Evolutionary conservation across 192 early-diverging fungal species (phyloP), one percentile per base, ranked within the genome.

Genomic region (Coemansia sp.): DNA sequence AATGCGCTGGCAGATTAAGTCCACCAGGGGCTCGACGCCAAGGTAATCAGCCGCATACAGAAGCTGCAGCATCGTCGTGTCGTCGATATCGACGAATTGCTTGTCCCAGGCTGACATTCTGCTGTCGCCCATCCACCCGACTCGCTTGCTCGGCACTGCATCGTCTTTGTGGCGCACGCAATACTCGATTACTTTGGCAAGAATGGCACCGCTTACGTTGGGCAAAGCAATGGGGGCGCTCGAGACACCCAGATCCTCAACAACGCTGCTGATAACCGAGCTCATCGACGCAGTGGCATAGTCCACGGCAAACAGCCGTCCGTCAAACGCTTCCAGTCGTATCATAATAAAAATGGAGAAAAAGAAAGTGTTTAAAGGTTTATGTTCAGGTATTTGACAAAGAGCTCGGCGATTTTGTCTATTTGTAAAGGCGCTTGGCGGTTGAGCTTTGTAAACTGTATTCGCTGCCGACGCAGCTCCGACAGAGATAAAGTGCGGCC

Each of bases 301-400:
- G 51, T 83, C 82, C 16, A 87, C 82, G 14, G 64, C 71, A 58
- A 87, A 86, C 28, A 79, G 64, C 41, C 77, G 76, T 26, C 70
- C 75, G 55, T 89, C 88, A n/a, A 79, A 84, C 11, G 83, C 82
- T 48, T 75, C 58, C 20, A 89, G 79, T 43, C 68, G 82, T 37
- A 84, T 69, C 52, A 62, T 74, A 28, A 47, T 28, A 47, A 44
- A 42, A n/a, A 42, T 42, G 11, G 15, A 21, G 30, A 6, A 38
- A 40, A 26, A 37, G 0, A 21, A 37, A 20, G 12, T 23, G 12
- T 23, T 30, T 79, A 64, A 16, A 96, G 58, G 66, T 90, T 97
- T 18, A 88, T 89, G 59, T 93, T 97, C 48, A 99, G 62, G 66
- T 93, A 98, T 37, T 93, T 87, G 17, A 89, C 90, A 89, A 99